phyloP scores from a whole-genome alignment of 2,329 filamentous ascomycete species.

The Ophiocordyceps camponoti-saundersi region DNA sequence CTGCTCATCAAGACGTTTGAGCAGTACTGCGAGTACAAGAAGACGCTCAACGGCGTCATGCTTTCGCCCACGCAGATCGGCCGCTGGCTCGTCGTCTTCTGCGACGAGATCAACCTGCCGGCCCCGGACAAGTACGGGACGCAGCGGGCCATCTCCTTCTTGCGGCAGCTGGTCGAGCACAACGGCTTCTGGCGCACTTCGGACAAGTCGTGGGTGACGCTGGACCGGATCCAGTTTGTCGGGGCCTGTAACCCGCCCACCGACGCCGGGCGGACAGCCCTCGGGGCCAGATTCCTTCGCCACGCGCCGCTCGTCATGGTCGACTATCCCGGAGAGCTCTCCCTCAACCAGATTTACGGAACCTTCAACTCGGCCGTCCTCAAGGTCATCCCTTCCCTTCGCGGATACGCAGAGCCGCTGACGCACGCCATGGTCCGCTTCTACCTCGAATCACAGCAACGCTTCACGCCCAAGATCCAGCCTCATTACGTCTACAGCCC shows the following conservation, averaged over 20 bases:
- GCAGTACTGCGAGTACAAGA: slow-evolving; percentile 99
- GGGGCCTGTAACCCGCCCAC: slow-evolving; percentile 97
- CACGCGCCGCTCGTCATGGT: slow-evolving; percentile 99
- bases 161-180: slow-evolving; percentile 93
- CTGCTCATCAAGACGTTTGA: slow-evolving; percentile 98
- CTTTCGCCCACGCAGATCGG: slow-evolving; percentile 94
- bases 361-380: slow-evolving; percentile 94
- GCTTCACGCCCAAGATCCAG: slow-evolving; percentile 92
- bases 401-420: slow-evolving; percentile 83
- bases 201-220: slow-evolving; percentile 93
- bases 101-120: slow-evolving; percentile 97
- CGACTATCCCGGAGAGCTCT: slow-evolving; percentile 91
- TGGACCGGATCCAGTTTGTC: slow-evolving; percentile 97
- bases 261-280: slow-evolving; percentile 86
- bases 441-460: slow-evolving; percentile 83
- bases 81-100: slow-evolving; percentile 96
- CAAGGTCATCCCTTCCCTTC: slow-evolving; percentile 89
- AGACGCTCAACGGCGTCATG: slow-evolving; percentile 89
- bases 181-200: slow-evolving; percentile 98
- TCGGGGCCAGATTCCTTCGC: slow-evolving; percentile 84
- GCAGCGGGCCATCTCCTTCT: slow-evolving; percentile 90
- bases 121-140: slow-evolving; percentile 96
- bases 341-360: slow-evolving; percentile 92
- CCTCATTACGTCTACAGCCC: slow-evolving; percentile 99
- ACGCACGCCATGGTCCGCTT: slow-evolving; percentile 97